A percentile compares a stretch with the other conserved stretches of the same genome.
These are phyloP conservation scores for Cryptosporidium ubiquitum DNA, from an alignment of 169 alveolate species.

Conservation along the genomic window DNA sequence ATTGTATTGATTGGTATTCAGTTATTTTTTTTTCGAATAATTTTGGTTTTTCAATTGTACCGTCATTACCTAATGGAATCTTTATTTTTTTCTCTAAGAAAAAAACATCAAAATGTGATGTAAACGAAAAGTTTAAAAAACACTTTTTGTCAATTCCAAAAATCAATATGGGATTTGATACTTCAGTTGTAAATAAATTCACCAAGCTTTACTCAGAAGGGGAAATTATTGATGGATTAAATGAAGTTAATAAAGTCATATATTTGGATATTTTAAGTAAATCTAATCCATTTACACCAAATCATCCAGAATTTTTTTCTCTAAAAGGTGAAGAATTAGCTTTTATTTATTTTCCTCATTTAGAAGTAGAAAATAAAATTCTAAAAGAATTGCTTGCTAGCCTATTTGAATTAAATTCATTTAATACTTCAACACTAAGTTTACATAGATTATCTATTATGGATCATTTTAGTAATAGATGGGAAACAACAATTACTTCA, in stretches of 20 bases:
- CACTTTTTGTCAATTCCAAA: background rate
- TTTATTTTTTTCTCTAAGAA: constrained; percentile 11
- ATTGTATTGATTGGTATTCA: constrained; percentile 37
- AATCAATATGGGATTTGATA: background rate
- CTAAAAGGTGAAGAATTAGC: constrained; percentile 4
- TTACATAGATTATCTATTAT: background rate
- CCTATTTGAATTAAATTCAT: background rate
- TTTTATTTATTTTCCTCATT: constrained; percentile 8
- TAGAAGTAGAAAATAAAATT: background rate
- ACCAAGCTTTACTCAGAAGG: constrained; percentile 14
- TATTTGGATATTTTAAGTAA: constrained; percentile 6
- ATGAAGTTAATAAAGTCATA: background rate
- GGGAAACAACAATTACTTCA: constrained; percentile 20
- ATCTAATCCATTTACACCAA: constrained; percentile 16
- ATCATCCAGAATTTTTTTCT: constrained; percentile 34
- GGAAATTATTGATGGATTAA: background rate
- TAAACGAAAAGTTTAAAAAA: background rate
- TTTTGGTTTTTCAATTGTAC: background rate
- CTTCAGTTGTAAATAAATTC: background rate
- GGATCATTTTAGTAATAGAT: background rate
- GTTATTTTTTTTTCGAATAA: background rate
- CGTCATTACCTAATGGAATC: constrained; percentile 32
- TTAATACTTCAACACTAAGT: background rate
- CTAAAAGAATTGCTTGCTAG: background rate
- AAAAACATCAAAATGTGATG: background rate